These are phyloP conservation scores for Spencermartinsiella ligniputridi DNA, from an alignment of 1,139 yeast species.

Conservation along the genomic window DNA sequence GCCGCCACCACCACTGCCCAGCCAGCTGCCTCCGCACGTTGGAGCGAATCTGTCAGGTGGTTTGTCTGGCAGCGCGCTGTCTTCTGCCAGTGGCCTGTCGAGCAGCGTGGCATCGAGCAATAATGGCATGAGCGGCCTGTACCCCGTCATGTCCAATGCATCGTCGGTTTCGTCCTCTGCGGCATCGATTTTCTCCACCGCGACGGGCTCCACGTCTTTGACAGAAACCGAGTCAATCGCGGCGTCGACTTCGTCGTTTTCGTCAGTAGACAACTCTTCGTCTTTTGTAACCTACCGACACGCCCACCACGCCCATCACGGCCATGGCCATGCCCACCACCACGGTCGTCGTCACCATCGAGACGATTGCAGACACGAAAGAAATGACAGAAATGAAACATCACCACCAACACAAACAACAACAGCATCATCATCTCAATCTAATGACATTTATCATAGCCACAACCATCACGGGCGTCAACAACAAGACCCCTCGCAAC, in stretches of 20 bases:
- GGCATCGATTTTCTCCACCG: slow-evolving; percentile 8
- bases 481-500: background rate
- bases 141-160: slow-evolving; percentile 4
- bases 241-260: background rate
- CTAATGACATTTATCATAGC: background rate
- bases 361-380: background rate
- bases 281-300: background rate
- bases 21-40: background rate
- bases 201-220: slow-evolving; percentile 4
- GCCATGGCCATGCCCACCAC: background rate
- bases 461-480: background rate
- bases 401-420: too few species aligned
- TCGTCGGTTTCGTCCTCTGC: slow-evolving; percentile 9
- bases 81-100: too few species aligned
- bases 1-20: background rate
- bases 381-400: background rate
- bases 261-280: background rate
- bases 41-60: too few species aligned
- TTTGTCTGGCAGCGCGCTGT: too few species aligned
- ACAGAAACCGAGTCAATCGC: background rate
- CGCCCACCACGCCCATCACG: background rate
- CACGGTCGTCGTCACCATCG: background rate
- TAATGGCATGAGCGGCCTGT: too few species aligned
- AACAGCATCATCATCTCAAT: too few species aligned
- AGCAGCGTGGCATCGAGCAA: too few species aligned